phyloP scores from a whole-genome alignment of 2,329 filamentous ascomycete genomes.

The Penicillium freii region DNA sequence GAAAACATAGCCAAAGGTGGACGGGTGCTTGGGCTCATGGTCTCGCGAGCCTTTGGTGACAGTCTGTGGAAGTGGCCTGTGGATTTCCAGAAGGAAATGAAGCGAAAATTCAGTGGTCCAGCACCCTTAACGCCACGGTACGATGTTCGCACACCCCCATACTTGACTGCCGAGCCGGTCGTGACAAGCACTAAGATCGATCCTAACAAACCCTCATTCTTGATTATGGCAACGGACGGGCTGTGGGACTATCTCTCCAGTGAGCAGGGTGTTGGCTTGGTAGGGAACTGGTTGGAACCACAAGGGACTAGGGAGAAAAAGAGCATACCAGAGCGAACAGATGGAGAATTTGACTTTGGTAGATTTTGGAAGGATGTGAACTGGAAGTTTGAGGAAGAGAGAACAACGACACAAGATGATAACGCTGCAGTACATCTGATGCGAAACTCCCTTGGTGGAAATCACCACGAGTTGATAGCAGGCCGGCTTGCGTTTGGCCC shows the following conservation, averaged over 20 bases:
- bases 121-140: slow-evolving; percentile 44
- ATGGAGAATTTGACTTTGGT: slow-evolving; percentile 25
- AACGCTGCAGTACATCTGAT: slow-evolving; percentile 54
- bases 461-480: slow-evolving; percentile 35
- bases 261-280: slow-evolving; percentile 58
- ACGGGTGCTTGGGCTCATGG: slow-evolving; percentile 59
- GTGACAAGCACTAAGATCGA: slow-evolving; percentile 58
- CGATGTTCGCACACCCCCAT: slow-evolving; percentile 56
- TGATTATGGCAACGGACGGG: slow-evolving; percentile 67
- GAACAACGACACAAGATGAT: slow-evolving; percentile 52
- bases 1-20: slow-evolving; percentile 57
- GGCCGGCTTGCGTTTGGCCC: slow-evolving; percentile 29
- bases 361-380: slow-evolving; percentile 17
- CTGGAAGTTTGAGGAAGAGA: slow-evolving; percentile 42
- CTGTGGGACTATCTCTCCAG: slow-evolving; percentile 63
- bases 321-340: slow-evolving; percentile 25
- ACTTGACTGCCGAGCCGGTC: slow-evolving; percentile 66
- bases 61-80: slow-evolving; percentile 65
- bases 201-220: slow-evolving; percentile 52
- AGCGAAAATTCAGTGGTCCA: slow-evolving; percentile 36
- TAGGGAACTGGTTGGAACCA: slow-evolving; percentile 54
- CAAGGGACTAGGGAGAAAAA: slow-evolving; percentile 36
- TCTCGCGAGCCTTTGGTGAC: slow-evolving; percentile 68
- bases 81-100: slow-evolving; percentile 46
- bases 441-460: slow-evolving; percentile 54